Evolutionary conservation across 1,139 yeast species (phyloP).

Genomic region (Protomyces macrosporus): DNA sequence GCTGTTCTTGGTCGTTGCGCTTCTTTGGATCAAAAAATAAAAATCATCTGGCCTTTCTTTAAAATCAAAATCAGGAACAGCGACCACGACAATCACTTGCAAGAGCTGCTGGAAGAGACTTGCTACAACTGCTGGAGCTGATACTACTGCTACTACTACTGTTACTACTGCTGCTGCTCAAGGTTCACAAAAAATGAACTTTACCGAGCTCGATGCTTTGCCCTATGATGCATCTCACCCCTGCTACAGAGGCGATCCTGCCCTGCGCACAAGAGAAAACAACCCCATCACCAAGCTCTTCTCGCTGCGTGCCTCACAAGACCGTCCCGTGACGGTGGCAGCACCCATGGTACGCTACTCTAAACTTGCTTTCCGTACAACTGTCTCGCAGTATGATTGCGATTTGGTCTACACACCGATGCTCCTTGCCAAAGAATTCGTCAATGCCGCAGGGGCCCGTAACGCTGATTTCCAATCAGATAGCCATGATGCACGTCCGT

Average conservation of each 20-base stretch:
- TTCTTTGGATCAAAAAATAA: too few relatives aligned
- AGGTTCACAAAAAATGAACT: neutral
- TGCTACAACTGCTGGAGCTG: neutral
- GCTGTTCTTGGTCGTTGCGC: too few relatives aligned
- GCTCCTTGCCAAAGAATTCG: conserved; percentile 94
- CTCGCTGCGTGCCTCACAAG: conserved; percentile 44
- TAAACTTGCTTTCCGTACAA: conserved; percentile 81
- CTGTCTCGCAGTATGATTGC: conserved; percentile 64
- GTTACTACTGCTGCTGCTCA: neutral
- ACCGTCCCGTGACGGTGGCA: conserved; percentile 67
- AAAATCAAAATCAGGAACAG: too few relatives aligned
- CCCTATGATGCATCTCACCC: neutral
- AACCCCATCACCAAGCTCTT: conserved; percentile 56
- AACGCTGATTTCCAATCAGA: conserved; percentile 81
- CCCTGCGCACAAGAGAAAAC: conserved; percentile 24
- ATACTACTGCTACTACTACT: neutral
- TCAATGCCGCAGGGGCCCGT: conserved; percentile 74
- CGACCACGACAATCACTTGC: too few relatives aligned
- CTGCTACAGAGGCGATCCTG: neutral
- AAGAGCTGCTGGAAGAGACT: neutral
- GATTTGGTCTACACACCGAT: conserved; percentile 92
- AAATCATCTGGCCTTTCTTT: too few relatives aligned
- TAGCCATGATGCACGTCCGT: conserved; percentile 44
- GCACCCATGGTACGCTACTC: conserved; percentile 99
- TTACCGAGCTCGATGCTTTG: neutral